Conservation (phyloP, 2,329 filamentous ascomycete genomes). For the Penicillium vulpinum region DNA sequence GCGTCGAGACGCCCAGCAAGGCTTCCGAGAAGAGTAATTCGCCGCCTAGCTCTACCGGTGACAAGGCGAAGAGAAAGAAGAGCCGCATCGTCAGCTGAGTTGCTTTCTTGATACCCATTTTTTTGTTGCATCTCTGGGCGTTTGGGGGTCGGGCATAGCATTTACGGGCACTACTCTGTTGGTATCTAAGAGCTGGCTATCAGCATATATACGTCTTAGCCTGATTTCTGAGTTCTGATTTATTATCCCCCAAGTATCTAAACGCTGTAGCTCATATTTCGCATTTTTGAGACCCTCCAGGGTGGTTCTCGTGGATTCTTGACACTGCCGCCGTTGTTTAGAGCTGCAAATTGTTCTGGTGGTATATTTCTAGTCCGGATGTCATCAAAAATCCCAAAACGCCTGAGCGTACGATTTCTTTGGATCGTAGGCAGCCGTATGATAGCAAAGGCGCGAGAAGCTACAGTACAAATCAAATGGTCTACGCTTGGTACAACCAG, state of each 20-base stretch:
- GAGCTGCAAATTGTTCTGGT: too few relatives aligned
- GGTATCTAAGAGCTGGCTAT: background rate
- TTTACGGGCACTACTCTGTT: background rate
- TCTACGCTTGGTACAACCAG: too few relatives aligned
- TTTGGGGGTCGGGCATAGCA: conserved; percentile 4
- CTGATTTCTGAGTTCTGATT: background rate
- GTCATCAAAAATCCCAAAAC: too few relatives aligned
- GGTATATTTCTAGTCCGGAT: too few relatives aligned
- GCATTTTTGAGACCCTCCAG: too few relatives aligned
- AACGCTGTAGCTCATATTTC: background rate
- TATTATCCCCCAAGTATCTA: too few relatives aligned
- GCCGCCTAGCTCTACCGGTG: conserved; percentile 37
- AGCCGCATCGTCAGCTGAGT: conserved; percentile 31
- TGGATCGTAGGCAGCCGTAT: too few relatives aligned
- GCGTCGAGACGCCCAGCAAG: conserved; percentile 35
- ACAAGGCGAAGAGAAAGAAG: conserved; percentile 40
- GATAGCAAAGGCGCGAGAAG: too few relatives aligned
- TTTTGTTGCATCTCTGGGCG: conserved; percentile 9
- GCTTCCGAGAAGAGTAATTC: conserved; percentile 34
- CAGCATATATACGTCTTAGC: background rate
- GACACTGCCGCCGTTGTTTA: background rate
- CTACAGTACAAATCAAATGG: too few relatives aligned
- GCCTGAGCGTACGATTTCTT: too few relatives aligned
- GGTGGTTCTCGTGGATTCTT: background rate
- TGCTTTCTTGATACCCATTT: conserved; percentile 27